These are phyloP conservation scores for Lablab purpureus DNA, from an alignment of 306 rosid genomes.

Conservation along the genomic window DNA sequence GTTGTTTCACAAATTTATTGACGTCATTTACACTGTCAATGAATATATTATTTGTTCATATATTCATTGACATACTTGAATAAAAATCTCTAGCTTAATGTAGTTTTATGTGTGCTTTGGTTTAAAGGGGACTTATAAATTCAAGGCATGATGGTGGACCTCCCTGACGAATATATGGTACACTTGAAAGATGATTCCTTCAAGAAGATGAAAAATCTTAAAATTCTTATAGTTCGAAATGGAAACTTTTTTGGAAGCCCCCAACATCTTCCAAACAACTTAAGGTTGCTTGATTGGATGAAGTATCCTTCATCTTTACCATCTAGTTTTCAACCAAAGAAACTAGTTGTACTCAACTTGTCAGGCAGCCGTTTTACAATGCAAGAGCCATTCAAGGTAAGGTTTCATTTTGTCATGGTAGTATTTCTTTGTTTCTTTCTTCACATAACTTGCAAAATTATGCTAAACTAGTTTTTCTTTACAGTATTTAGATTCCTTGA, in stretches of 20 bases:
- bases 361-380: not conserved
- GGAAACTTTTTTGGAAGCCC: conserved; percentile 47
- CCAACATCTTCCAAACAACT: conserved; percentile 54
- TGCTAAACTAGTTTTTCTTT: not conserved
- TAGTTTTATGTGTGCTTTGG: not conserved
- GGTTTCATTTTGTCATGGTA: not conserved
- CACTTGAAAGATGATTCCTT: conserved; percentile 49
- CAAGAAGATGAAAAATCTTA: conserved; percentile 48
- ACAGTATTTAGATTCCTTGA: conserved; percentile 13
- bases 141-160: conserved; percentile 54
- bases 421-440: not conserved
- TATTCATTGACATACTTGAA: not conserved
- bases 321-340: conserved; percentile 9
- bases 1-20: not conserved
- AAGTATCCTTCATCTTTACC: conserved; percentile 44
- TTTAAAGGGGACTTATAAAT: conserved; percentile 47
- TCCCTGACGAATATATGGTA: conserved; percentile 48
- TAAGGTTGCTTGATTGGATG: conserved; percentile 60
- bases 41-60: not conserved
- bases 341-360: conserved; percentile 19
- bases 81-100: not conserved
- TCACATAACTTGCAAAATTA: not conserved
- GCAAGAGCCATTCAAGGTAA: conserved; percentile 11
- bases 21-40: not conserved
- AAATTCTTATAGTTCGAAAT: conserved; percentile 48